These are phyloP conservation scores for Aaosphaeria pasadenensis DNA, from an alignment of 2,329 filamentous ascomycete species.

Conservation along the genomic window DNA sequence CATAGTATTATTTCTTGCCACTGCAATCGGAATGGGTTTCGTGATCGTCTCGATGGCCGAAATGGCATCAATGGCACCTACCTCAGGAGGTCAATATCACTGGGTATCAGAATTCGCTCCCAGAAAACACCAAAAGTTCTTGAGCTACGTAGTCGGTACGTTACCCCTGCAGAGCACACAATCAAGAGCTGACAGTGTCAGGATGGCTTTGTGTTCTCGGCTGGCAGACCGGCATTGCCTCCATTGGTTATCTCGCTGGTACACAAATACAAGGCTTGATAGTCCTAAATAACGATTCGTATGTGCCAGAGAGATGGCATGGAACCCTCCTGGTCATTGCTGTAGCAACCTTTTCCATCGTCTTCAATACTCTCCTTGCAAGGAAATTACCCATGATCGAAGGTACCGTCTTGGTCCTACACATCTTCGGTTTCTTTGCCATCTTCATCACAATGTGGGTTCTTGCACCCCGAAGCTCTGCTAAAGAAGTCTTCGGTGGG, in stretches of 20 bases:
- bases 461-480: slow-evolving; percentile 16
- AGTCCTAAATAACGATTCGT: slow-evolving; percentile 38
- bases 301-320: slow-evolving; percentile 46
- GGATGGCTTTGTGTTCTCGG: slow-evolving; percentile 44
- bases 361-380: slow-evolving; percentile 46
- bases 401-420: slow-evolving; percentile 45
- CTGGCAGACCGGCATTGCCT: slow-evolving; percentile 39
- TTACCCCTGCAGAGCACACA: not conserved
- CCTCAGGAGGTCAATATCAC: slow-evolving; percentile 16
- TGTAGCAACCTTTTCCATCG: slow-evolving; percentile 35
- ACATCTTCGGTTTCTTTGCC: slow-evolving; percentile 51
- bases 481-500: slow-evolving; percentile 18
- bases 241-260: slow-evolving; percentile 25
- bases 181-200: slow-evolving; percentile 1
- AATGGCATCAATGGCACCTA: slow-evolving; percentile 29
- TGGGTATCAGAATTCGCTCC: slow-evolving; percentile 18
- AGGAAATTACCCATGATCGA: slow-evolving; percentile 47
- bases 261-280: slow-evolving; percentile 30
- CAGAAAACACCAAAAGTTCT: slow-evolving; percentile 25
- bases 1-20: slow-evolving; percentile 33
- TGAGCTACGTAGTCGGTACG: slow-evolving; percentile 29
- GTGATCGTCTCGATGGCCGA: slow-evolving; percentile 27
- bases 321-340: slow-evolving; percentile 49
- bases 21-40: slow-evolving; percentile 29
- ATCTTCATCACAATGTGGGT: slow-evolving; percentile 39